phyloP scores from a whole-genome alignment of 2,329 filamentous ascomycete species.

The Chaetomium sp. region DNA sequence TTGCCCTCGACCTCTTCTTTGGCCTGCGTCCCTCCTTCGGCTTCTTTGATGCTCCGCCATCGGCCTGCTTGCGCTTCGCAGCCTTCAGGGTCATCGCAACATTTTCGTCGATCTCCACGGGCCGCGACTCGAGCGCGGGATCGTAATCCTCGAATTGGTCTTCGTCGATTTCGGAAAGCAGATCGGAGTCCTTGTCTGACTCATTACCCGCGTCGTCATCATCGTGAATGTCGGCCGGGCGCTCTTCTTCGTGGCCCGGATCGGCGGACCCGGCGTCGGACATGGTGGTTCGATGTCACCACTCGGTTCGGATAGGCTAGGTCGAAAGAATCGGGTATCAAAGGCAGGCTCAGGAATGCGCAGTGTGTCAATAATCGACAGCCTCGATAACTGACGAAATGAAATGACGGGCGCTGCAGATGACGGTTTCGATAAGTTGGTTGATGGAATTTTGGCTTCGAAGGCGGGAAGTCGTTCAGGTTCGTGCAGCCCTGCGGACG shows the following conservation, averaged over 20 bases:
- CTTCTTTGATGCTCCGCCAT: conserved; percentile 61
- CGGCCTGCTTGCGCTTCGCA: conserved; percentile 58
- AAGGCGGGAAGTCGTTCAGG: background rate
- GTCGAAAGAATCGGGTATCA: background rate
- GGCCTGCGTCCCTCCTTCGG: conserved; percentile 66
- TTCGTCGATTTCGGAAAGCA: conserved; percentile 63
- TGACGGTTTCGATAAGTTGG: background rate
- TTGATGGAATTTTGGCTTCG: background rate
- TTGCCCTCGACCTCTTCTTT: conserved; percentile 51
- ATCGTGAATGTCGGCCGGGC: conserved; percentile 17
- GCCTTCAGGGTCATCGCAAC: conserved; percentile 58
- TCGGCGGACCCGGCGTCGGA: conserved; percentile 39
- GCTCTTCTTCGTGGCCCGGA: conserved; percentile 19
- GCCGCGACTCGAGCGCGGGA: conserved; percentile 55
- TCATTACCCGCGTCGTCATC: conserved; percentile 28
- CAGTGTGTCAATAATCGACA: too few species aligned
- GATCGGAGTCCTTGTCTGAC: conserved; percentile 50
- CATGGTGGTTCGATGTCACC: conserved; percentile 25
- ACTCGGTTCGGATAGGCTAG: background rate
- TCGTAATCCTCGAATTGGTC: conserved; percentile 65
- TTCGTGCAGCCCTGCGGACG: background rate
- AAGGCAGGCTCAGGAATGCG: background rate
- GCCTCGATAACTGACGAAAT: too few species aligned
- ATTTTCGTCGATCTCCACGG: conserved; percentile 62
- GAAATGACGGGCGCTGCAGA: too few species aligned